Conservation (phyloP, 345 rosid genomes). For the Acer negundo region DNA sequence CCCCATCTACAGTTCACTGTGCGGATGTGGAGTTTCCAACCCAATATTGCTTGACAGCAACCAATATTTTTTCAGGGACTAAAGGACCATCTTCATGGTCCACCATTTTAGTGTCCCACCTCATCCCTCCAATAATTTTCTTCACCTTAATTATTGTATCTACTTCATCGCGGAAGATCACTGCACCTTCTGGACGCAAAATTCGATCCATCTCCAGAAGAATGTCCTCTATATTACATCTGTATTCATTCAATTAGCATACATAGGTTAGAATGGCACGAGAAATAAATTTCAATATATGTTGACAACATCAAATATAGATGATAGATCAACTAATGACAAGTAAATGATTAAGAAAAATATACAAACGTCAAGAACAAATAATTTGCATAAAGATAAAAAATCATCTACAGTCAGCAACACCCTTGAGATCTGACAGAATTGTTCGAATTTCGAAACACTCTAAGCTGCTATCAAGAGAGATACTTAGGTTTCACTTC, state of each 20-base stretch:
- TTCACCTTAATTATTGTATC: constrained; percentile 78
- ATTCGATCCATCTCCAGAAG: constrained; percentile 97
- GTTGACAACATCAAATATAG: background rate
- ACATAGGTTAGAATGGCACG: background rate
- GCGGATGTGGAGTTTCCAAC: constrained; percentile 76
- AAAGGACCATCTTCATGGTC: constrained; percentile 99
- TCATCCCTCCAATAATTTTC: constrained; percentile 81
- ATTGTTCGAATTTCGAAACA: background rate
- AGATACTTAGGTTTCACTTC: background rate
- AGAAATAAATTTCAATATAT: background rate
- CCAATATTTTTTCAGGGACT: constrained; percentile 82
- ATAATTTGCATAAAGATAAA: background rate
- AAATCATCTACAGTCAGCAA: background rate
- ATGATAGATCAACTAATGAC: background rate
- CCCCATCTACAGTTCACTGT: constrained; percentile 24
- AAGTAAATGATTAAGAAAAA: background rate
- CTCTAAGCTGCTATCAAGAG: background rate
- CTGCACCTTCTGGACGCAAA: constrained; percentile 96
- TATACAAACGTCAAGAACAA: background rate
- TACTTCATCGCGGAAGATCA: constrained; percentile 86
- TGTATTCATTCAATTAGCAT: constrained; percentile 27
- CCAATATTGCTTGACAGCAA: constrained; percentile 98
- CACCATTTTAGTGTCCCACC: constrained; percentile 92
- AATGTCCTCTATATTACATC: constrained; percentile 87
- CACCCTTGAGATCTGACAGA: background rate